Evolutionary conservation across 805 yeast genomes (phyloP), one percentile per base, ranked within the genome.

Genomic region (Candida ovalis): DNA sequence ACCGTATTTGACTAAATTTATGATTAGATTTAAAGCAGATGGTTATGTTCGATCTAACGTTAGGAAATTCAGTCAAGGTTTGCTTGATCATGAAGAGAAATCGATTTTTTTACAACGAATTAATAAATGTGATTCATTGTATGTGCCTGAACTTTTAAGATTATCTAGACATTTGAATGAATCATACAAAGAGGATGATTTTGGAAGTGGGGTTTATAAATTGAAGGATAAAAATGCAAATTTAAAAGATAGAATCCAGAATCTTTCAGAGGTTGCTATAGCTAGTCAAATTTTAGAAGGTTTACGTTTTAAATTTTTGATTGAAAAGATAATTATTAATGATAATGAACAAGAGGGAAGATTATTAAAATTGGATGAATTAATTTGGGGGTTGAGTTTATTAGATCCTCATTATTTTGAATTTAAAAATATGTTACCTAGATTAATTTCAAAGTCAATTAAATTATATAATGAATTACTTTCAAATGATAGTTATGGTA

Each of bases 361-460:
- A n/a, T n/a, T n/a, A n/a, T n/a, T 27, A 13, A 62, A 39, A 45
- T 51, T 7, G 13, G 66, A 62, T 22, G 35, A 39, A 1, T 46
- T 57, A 3, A 47, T 57, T 4, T 8, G 54, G 19, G 18, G 49
- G 8, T 22, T 61, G 17, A 48, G 56, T 36, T 36, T 45, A 9
- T 15, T 61, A 6, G 66, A 62, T 37, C 57, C 64, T 3, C 44
- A 54, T 36, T 61, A 50, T 42, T 54, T 53, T 44, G 65, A 62
- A 32, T 48, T 59, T n/a, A 21, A 48, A 3, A 40, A 37, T 1
- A 25, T 17, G 19, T 47, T 62, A 27, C 17, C 45, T 24, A 22
- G 45, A 15, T 45, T 58, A 6, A 28, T 53, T 5, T 33, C 28
- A 17, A 21, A 35, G 17, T 23, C 40, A 8, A 13, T 47, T 3